phyloP scores from a whole-genome alignment of 2,329 filamentous ascomycete species.

The Fusarium palustre region DNA sequence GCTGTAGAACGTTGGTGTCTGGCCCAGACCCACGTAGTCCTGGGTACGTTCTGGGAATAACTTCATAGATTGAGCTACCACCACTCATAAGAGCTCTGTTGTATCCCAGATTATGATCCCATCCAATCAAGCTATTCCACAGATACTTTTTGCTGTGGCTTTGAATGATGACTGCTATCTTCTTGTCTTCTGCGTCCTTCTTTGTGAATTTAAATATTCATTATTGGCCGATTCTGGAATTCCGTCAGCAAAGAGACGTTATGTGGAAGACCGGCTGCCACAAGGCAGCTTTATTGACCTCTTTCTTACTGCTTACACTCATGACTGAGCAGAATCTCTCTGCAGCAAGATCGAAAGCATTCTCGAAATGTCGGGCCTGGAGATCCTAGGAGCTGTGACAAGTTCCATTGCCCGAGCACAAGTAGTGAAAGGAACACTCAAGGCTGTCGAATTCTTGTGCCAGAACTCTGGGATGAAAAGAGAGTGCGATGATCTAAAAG shows the following conservation, averaged over 20 bases:
- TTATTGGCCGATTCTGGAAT: neutral
- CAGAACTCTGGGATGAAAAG: slow-evolving; percentile 2
- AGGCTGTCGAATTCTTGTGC: slow-evolving; percentile 17
- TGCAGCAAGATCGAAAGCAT: neutral
- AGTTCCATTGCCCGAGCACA: slow-evolving; percentile 28
- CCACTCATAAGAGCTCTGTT: too few relatives aligned
- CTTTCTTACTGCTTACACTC: neutral
- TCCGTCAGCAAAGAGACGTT: neutral
- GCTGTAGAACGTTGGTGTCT: neutral
- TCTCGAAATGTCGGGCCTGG: slow-evolving; percentile 14
- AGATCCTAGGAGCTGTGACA: slow-evolving; percentile 27
- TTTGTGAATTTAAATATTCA: neutral
- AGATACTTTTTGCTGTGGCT: neutral
- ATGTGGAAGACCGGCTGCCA: neutral
- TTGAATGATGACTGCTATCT: too few relatives aligned
- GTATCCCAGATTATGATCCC: neutral
- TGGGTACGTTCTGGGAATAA: neutral
- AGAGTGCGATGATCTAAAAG: neutral
- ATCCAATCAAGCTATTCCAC: neutral
- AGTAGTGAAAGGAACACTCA: slow-evolving; percentile 14
- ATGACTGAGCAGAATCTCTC: neutral
- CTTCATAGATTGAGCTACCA: neutral
- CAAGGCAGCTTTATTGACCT: neutral
- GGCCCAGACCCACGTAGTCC: neutral
- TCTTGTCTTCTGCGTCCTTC: neutral